phyloP scores from a whole-genome alignment of 2,329 filamentous ascomycete genomes.

The Colletotrichum sp. region DNA sequence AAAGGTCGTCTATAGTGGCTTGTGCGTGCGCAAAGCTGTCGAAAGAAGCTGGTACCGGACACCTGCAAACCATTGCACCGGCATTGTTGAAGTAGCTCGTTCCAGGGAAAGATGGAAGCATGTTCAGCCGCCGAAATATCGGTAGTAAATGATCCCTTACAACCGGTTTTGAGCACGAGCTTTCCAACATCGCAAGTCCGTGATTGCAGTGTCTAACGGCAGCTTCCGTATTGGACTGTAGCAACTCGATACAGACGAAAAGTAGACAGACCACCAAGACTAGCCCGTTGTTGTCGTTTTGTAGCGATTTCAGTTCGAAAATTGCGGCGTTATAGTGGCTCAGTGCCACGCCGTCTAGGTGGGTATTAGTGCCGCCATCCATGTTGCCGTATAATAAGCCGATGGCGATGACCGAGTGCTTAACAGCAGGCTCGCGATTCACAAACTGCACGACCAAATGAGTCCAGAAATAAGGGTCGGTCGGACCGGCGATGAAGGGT shows the following conservation, averaged over 20 bases:
- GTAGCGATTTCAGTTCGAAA: neutral
- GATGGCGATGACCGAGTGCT: conserved; percentile 9
- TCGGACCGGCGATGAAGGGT: conserved; percentile 3
- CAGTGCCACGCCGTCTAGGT: neutral
- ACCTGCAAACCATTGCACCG: neutral
- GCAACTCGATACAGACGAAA: neutral
- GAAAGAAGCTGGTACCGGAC: neutral
- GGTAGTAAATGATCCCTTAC: neutral
- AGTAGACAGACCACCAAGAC: neutral
- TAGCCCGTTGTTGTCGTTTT: neutral
- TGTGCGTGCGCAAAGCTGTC: neutral
- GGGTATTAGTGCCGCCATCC: neutral
- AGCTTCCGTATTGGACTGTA: neutral
- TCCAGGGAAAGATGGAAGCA: neutral
- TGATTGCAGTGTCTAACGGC: neutral
- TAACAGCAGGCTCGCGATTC: neutral
- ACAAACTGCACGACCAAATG: conserved; percentile 14
- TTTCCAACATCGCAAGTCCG: neutral
- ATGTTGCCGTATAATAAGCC: conserved; percentile 21
- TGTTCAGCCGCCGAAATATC: neutral
- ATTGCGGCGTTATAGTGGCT: conserved; percentile 21
- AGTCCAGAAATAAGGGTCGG: conserved; percentile 18
- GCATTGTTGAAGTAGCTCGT: neutral
- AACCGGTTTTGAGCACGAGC: neutral
- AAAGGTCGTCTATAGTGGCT: neutral